Percentiles rank a stretch among this genome's conserved stretches.
Conservation (phyloP, 129 eudicot species). For the Saussurea involucrata region DNA sequence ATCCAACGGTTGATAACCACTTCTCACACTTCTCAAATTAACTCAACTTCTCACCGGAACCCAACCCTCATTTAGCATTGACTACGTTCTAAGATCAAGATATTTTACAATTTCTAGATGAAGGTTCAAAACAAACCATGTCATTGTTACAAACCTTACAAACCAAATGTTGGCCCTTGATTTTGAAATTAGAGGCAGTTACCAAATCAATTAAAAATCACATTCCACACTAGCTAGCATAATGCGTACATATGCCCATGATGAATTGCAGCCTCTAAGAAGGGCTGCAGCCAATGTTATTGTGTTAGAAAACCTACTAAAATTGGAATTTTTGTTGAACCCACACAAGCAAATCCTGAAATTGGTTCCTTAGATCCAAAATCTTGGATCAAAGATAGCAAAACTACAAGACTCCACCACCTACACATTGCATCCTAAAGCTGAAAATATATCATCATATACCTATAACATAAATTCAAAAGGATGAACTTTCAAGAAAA, state of each 20-base stretch:
- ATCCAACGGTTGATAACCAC: too few relatives aligned
- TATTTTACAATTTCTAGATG: too few relatives aligned
- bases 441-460: neutral
- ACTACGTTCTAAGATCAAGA: too few relatives aligned
- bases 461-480: neutral
- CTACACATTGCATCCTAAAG: neutral
- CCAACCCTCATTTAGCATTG: too few relatives aligned
- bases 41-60: too few relatives aligned
- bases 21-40: too few relatives aligned
- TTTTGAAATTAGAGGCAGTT: too few relatives aligned
- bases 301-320: neutral
- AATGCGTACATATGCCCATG: neutral
- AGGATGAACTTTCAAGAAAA: neutral
- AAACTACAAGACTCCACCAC: neutral
- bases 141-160: too few relatives aligned
- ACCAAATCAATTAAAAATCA: neutral
- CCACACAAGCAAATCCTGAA: neutral
- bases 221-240: neutral
- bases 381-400: neutral
- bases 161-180: too few relatives aligned
- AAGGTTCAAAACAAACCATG: too few relatives aligned
- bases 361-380: neutral
- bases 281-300: neutral
- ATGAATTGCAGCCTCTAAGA: neutral
- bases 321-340: neutral